Percentiles rank a stretch among this genome's conserved stretches.
phyloP scores from a whole-genome alignment of 441 rosid genomes.

The Jatropha multifida region DNA sequence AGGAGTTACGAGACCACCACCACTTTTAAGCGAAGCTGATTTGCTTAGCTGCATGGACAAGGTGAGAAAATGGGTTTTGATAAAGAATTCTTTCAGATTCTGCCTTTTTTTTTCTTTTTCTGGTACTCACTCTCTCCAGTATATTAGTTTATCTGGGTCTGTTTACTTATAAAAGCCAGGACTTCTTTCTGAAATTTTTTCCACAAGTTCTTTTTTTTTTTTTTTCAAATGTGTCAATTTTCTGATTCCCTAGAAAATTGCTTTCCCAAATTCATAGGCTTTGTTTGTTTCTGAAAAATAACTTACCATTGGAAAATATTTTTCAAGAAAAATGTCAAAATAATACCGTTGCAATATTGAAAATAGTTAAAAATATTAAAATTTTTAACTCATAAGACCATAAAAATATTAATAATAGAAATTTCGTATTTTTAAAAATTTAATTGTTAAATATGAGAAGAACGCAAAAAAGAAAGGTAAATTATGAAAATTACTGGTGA shows the following conservation, averaged over 20 bases:
- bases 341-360: no score
- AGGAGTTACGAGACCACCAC: slow-evolving; percentile 91
- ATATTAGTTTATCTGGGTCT: not conserved
- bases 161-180: not conserved
- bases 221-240: not conserved
- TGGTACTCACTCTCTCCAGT: not conserved
- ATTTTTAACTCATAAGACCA: no score
- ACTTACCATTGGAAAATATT: no score
- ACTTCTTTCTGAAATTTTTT: not conserved
- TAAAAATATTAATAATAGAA: no score
- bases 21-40: slow-evolving; percentile 92
- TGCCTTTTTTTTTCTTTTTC: not conserved
- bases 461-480: no score
- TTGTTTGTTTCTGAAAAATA: no score
- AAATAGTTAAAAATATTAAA: no score
- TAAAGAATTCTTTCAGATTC: not conserved
- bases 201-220: not conserved
- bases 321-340: no score
- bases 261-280: not conserved
- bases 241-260: not conserved
- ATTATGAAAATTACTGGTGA: no score
- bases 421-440: no score
- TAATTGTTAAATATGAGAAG: no score
- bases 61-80: slow-evolving; percentile 44
- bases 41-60: slow-evolving; percentile 94